phyloP scores from a whole-genome alignment of 2,329 filamentous ascomycete species.

The Colletotrichum sidae region DNA sequence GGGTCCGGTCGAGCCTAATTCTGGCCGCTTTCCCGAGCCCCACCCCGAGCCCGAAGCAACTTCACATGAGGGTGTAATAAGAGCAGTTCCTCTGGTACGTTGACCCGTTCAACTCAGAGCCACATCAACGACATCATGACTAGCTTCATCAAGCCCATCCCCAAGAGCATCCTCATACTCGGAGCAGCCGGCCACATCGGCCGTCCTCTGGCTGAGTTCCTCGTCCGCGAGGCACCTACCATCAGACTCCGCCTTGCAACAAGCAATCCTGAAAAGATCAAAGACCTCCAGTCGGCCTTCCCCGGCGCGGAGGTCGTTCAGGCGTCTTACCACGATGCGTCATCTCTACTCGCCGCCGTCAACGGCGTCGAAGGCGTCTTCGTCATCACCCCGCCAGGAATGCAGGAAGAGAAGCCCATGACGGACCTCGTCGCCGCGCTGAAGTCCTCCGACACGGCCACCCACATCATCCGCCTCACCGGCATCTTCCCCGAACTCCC shows the following conservation, averaged over 20 bases:
- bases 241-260: conserved; percentile 13
- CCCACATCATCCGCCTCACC: too few relatives aligned
- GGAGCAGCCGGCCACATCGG: conserved; percentile 19
- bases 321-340: not conserved
- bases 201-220: not conserved
- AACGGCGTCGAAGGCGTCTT: conserved; percentile 9
- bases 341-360: not conserved
- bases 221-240: not conserved
- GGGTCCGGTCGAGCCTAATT: too few relatives aligned
- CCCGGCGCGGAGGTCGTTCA: conserved; percentile 1
- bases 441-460: too few relatives aligned
- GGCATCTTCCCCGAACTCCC: too few relatives aligned
- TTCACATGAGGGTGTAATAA: too few relatives aligned
- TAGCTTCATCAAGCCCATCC: not conserved
- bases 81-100: too few relatives aligned
- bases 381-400: not conserved
- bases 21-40: too few relatives aligned
- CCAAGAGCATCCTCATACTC: conserved; percentile 10
- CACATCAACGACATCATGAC: not conserved
- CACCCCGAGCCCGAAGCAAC: too few relatives aligned
- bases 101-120: too few relatives aligned
- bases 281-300: not conserved
- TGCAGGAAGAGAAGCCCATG: too few relatives aligned
- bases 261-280: conserved; percentile 5
- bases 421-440: too few relatives aligned